A percentile compares a stretch with the other conserved stretches of the same genome.
Conservation (phyloP, 2,329 filamentous ascomycete species). For the Aspergillus transmontanensis region DNA sequence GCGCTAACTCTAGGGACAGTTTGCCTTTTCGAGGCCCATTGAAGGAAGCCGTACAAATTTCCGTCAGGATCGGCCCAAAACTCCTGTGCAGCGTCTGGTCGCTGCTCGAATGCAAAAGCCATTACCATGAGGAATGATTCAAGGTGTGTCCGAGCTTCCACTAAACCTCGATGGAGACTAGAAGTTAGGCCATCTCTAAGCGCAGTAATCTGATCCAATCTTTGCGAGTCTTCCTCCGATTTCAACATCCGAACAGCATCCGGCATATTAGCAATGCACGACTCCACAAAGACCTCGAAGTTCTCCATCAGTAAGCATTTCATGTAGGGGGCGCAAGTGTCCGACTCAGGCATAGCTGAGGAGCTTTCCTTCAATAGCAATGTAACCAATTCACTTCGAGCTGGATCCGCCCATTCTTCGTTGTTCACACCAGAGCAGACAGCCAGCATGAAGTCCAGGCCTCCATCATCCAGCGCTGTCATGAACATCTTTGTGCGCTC, state of each 20-base stretch:
- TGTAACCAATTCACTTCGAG: conserved; percentile 76
- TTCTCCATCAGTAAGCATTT: conserved; percentile 74
- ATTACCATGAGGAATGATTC: conserved; percentile 92
- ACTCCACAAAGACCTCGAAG: conserved; percentile 84
- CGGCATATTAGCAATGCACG: conserved; percentile 92
- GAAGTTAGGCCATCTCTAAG: conserved; percentile 47
- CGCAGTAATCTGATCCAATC: conserved; percentile 49
- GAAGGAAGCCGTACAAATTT: conserved; percentile 90
- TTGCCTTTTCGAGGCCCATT: conserved; percentile 93
- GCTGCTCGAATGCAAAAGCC: conserved; percentile 84
- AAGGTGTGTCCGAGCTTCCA: conserved; percentile 61
- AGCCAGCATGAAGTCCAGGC: conserved; percentile 87
- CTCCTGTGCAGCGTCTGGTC: conserved; percentile 78
- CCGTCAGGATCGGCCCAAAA: conserved; percentile 94
- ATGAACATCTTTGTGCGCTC: conserved; percentile 73
- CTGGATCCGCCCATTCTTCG: conserved; percentile 84
- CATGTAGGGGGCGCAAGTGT: conserved; percentile 72
- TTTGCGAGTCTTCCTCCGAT: conserved; percentile 84
- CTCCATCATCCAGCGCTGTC: conserved; percentile 80
- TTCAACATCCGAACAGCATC: conserved; percentile 86
- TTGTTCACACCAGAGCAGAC: conserved; percentile 79
- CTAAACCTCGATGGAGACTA: conserved; percentile 41
- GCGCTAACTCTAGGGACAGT: conserved; percentile 95
- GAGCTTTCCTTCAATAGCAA: conserved; percentile 82
- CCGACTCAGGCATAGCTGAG: conserved; percentile 66